These are phyloP conservation scores for Casaregolazyma lundiana DNA, from an alignment of 1,139 yeast species.

Conservation along the genomic window DNA sequence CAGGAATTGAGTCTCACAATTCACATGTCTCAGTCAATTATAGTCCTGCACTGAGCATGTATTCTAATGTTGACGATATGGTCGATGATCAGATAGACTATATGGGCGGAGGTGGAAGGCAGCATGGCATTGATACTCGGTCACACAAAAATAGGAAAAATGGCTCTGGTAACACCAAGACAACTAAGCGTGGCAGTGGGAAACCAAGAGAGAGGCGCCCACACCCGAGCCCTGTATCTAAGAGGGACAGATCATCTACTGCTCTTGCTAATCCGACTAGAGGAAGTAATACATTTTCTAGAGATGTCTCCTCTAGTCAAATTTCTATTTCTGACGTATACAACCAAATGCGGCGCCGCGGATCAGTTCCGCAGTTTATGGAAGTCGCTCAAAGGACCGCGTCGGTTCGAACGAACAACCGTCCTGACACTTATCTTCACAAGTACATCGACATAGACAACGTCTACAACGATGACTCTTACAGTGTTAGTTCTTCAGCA, in stretches of 20 bases:
- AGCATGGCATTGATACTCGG: not conserved
- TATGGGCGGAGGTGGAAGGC: not conserved
- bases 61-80: not conserved
- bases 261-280: too few species aligned
- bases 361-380: slow-evolving; percentile 9
- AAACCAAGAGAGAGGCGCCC: too few species aligned
- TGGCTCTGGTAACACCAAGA: too few species aligned
- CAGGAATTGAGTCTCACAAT: too few species aligned
- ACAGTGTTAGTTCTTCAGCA: slow-evolving; percentile 7
- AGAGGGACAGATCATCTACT: too few species aligned
- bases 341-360: not conserved
- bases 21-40: too few species aligned
- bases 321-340: slow-evolving; percentile 4
- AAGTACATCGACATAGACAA: slow-evolving; percentile 12
- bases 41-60: not conserved
- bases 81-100: slow-evolving; percentile 4
- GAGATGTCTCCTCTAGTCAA: not conserved
- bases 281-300: not conserved
- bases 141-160: not conserved
- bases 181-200: too few species aligned
- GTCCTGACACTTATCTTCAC: slow-evolving; percentile 3
- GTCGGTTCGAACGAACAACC: not conserved
- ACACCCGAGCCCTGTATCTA: too few species aligned
- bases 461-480: slow-evolving; percentile 4
- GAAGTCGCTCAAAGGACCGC: slow-evolving; percentile 10